Percentiles rank a stretch among this genome's conserved stretches.
Conservation (phyloP, 768 basidiomycete genomes). For the Cystofilobasidium bisporidii region DNA sequence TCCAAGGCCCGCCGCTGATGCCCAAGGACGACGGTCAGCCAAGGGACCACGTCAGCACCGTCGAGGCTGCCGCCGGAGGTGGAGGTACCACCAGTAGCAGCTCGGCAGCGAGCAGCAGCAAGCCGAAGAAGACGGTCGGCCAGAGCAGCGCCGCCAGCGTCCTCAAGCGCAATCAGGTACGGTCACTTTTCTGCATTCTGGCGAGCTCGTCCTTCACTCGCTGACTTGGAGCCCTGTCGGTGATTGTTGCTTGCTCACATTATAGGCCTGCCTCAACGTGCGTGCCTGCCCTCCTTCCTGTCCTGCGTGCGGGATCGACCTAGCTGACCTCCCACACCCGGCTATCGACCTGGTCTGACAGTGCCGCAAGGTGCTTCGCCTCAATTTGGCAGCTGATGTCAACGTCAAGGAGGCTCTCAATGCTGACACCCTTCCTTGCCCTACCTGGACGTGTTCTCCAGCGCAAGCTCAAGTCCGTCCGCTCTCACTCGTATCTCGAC, state of each 20-base stretch:
- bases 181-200: background rate
- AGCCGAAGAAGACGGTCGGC: background rate
- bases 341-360: too few species aligned
- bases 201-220: too few species aligned
- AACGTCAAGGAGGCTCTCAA: too few species aligned
- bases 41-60: background rate
- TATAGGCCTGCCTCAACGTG: background rate
- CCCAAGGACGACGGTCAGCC: background rate
- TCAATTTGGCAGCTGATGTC: too few species aligned
- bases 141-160: background rate
- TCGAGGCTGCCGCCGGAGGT: background rate
- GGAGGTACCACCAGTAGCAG: background rate
- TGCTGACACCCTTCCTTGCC: too few species aligned
- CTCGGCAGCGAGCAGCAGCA: background rate
- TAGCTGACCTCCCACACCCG: too few species aligned
- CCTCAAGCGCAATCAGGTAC: background rate
- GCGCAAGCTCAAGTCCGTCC: background rate
- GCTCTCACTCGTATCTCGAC: slow-evolving; percentile 19
- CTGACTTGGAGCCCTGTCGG: background rate
- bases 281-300: background rate
- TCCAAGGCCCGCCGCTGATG: background rate
- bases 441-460: too few species aligned
- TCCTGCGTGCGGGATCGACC: background rate
- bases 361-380: too few species aligned
- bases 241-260: background rate